Conservation (phyloP, 2,329 filamentous ascomycete genomes). For the Sporothrix euskadiensis region DNA sequence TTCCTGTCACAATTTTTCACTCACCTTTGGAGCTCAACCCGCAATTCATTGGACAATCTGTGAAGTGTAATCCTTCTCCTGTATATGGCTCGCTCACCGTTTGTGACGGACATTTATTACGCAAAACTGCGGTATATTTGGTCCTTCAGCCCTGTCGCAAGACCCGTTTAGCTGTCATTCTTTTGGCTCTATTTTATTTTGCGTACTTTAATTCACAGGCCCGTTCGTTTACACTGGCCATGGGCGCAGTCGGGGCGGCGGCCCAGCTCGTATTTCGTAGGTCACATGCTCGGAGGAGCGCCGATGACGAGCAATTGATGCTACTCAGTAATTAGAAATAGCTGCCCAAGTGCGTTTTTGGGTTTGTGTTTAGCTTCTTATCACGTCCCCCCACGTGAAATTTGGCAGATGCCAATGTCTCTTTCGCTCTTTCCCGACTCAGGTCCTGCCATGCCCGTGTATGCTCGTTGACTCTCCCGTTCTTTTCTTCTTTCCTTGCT, state of each 20-base stretch:
- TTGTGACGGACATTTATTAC: background rate
- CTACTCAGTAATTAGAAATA: background rate
- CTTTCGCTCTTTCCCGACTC: background rate
- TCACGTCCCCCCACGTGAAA: conserved; percentile 18
- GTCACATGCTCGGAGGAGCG: background rate
- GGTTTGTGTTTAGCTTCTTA: background rate
- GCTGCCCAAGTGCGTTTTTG: background rate
- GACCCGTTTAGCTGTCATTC: background rate
- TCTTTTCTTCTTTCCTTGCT: conserved; percentile 9
- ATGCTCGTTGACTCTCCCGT: background rate
- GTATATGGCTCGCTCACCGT: background rate
- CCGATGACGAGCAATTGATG: conserved; percentile 4
- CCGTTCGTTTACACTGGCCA: background rate
- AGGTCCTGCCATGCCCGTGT: background rate
- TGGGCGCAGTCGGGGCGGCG: background rate
- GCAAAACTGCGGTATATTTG: conserved; percentile 22
- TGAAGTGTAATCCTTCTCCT: background rate
- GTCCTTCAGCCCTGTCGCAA: conserved; percentile 3
- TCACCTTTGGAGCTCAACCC: background rate
- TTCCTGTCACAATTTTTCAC: background rate
- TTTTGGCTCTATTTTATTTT: background rate
- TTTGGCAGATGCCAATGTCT: background rate
- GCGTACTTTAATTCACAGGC: background rate
- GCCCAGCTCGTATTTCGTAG: background rate
- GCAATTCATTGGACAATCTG: background rate